phyloP scores from a whole-genome alignment of 2,329 filamentous ascomycete genomes.

The Ceratocystis lukuohia region DNA sequence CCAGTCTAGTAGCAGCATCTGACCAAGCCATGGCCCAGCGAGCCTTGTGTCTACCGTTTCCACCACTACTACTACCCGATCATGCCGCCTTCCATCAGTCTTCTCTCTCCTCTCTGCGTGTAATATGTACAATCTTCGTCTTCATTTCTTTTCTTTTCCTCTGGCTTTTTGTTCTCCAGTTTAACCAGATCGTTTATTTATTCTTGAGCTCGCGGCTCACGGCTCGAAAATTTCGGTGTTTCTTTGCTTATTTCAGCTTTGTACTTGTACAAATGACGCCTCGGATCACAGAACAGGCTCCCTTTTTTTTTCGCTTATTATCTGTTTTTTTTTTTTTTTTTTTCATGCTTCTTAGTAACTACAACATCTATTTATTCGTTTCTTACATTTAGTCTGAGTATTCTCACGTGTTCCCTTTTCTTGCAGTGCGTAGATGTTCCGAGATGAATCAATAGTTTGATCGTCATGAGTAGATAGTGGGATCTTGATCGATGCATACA shows the following conservation, averaged over 20 bases:
- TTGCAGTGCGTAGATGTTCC: no score
- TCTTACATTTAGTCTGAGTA: background rate
- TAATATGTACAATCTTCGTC: background rate
- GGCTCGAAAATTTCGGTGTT: background rate
- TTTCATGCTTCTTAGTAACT: background rate
- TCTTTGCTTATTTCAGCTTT: background rate
- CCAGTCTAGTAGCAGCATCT: background rate
- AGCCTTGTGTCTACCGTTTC: no score
- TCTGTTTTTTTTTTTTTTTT: background rate
- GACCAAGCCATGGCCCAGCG: no score
- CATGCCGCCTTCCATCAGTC: background rate
- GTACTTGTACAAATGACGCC: background rate
- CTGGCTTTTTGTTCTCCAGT: background rate
- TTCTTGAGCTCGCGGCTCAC: no score
- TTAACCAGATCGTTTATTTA: background rate
- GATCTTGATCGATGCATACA: background rate
- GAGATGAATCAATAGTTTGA: background rate
- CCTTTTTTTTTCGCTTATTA: background rate
- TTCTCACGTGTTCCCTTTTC: background rate
- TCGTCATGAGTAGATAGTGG: background rate
- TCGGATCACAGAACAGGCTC: slow-evolving; percentile 8
- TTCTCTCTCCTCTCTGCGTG: background rate
- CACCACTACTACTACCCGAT: no score
- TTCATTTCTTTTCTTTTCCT: background rate
- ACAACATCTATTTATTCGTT: background rate